Percentiles rank a stretch among this genome's conserved stretches.
Conservation (phyloP, 345 rosid species). For the Chamaenerion angustifolium region DNA sequence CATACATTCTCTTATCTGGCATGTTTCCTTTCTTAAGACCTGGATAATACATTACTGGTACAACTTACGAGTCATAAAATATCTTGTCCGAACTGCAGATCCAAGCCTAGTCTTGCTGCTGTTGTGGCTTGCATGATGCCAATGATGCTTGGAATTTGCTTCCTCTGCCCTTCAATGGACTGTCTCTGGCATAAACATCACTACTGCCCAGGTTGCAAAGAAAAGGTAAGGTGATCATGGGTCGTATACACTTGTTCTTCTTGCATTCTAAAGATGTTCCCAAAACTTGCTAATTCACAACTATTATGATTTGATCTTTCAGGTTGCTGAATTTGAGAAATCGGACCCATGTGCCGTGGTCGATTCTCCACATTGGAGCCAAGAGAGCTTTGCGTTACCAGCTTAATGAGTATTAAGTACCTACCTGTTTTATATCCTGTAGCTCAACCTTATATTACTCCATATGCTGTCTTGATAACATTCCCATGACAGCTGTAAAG, state of each 20-base stretch:
- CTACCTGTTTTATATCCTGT: no score
- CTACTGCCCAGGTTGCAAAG: constrained; percentile 66
- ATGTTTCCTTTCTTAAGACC: no score
- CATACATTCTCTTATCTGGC: no score
- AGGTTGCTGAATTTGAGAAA: constrained; percentile 88
- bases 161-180: constrained; percentile 88
- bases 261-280: background rate
- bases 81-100: constrained; percentile 22
- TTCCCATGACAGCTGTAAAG: no score
- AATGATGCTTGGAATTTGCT: constrained; percentile 76
- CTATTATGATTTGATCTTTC: background rate
- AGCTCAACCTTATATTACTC: no score
- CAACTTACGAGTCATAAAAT: no score
- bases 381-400: constrained; percentile 71
- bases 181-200: constrained; percentile 98
- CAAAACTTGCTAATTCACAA: background rate
- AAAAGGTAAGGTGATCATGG: constrained; percentile 29
- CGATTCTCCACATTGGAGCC: constrained; percentile 73
- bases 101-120: constrained; percentile 85
- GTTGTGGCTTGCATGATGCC: constrained; percentile 96
- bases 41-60: no score
- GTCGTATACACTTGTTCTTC: background rate
- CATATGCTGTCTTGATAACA: no score
- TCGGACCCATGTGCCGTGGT: constrained; percentile 69
- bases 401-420: constrained; percentile 19